phyloP scores from a whole-genome alignment of 1,284 basidiomycete species.

The Ustilago hordei region DNA sequence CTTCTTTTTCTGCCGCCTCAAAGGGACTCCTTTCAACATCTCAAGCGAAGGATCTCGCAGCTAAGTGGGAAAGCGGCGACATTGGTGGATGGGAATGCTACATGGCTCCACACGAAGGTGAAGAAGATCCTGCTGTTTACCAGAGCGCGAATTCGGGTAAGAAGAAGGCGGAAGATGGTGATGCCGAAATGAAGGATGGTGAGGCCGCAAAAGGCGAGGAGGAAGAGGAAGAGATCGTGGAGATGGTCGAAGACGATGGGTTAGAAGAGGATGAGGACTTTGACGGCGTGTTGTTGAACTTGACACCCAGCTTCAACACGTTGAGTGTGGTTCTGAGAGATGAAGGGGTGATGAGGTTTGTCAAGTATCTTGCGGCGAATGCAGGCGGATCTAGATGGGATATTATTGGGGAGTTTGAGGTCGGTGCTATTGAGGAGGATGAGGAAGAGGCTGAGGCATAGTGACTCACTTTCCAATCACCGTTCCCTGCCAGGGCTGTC shows the following conservation, averaged over 20 bases:
- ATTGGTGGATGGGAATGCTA: conserved; percentile 98
- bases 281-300: conserved; percentile 86
- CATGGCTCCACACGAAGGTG: conserved; percentile 91
- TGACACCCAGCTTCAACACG: conserved; percentile 90
- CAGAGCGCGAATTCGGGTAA: conserved; percentile 73
- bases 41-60: conserved; percentile 63
- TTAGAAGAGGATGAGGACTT: conserved; percentile 75
- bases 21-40: conserved; percentile 46
- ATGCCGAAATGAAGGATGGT: conserved; percentile 53
- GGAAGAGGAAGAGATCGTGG: conserved; percentile 68
- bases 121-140: conserved; percentile 84
- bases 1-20: conserved; percentile 5
- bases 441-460: conserved; percentile 21
- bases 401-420: conserved; percentile 64
- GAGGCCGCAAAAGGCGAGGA: conserved; percentile 70
- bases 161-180: conserved; percentile 52
- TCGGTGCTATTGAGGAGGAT: conserved; percentile 61
- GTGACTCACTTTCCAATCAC: not conserved
- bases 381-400: conserved; percentile 68
- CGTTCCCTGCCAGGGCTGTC: not conserved
- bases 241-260: conserved; percentile 67
- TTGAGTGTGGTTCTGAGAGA: conserved; percentile 90
- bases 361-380: conserved; percentile 66
- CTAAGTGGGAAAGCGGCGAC: conserved; percentile 79
- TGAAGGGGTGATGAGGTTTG: conserved; percentile 81